Conservation (phyloP, 192 early-diverging fungal genomes). For the Obelidium mucronatum region DNA sequence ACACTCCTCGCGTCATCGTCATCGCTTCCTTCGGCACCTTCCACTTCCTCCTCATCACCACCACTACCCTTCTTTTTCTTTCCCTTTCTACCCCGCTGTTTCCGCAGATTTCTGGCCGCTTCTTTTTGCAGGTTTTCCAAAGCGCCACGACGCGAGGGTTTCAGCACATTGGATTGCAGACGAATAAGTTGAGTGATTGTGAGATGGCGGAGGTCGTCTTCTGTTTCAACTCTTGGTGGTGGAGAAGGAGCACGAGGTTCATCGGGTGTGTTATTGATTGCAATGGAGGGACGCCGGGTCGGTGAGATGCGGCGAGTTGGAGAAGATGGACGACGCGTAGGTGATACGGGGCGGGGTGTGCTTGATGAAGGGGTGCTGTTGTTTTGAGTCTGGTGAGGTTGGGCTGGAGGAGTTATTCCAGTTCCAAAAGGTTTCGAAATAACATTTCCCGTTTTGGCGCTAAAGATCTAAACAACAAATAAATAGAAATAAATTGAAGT, state of each 20-base stretch:
- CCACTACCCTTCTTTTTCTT: neutral
- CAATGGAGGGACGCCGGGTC: neutral
- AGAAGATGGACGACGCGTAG: no score
- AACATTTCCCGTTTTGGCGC: neutral
- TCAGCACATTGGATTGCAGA: conserved; percentile 9
- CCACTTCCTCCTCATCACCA: neutral
- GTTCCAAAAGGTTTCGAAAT: neutral
- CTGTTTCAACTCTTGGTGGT: neutral
- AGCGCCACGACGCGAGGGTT: neutral
- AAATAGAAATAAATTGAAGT: no score
- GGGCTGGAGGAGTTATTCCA: no score
- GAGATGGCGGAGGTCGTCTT: conserved; percentile 19
- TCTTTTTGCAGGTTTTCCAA: neutral
- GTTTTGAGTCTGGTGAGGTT: no score
- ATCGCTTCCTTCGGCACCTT: no score
- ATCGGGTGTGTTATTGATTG: neutral
- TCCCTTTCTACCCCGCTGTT: neutral
- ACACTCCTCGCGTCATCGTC: no score
- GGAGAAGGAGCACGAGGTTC: no score
- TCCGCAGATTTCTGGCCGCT: neutral
- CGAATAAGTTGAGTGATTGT: neutral
- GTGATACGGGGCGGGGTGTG: no score
- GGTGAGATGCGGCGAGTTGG: no score
- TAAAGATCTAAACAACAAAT: no score
- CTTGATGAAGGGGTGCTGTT: no score